phyloP scores from a whole-genome alignment of 805 yeast genomes.

The Diddensiella caesifluorescens region DNA sequence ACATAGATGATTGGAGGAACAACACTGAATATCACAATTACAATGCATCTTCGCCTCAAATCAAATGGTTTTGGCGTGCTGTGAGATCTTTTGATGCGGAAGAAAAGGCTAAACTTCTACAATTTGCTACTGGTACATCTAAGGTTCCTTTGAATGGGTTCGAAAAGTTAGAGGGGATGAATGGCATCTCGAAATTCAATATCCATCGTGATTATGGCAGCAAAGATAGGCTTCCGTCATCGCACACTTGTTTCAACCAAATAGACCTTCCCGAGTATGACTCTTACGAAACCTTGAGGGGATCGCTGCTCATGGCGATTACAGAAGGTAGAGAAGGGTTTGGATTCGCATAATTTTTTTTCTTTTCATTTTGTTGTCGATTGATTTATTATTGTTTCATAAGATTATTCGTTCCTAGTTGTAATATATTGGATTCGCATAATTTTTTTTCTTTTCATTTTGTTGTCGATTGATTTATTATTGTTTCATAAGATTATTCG shows the following conservation, averaged over 20 bases:
- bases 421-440: neutral
- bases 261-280: slow-evolving; percentile 90
- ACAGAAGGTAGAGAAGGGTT: slow-evolving; percentile 96
- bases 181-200: slow-evolving; percentile 78
- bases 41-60: slow-evolving; percentile 74
- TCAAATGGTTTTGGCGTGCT: slow-evolving; percentile 98
- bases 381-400: neutral
- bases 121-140: slow-evolving; percentile 95
- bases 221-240: slow-evolving; percentile 82
- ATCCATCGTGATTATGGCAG: slow-evolving; percentile 87
- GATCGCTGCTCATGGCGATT: slow-evolving; percentile 74
- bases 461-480: too few relatives aligned
- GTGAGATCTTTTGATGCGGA: slow-evolving; percentile 90
- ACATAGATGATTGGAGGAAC: slow-evolving; percentile 91
- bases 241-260: slow-evolving; percentile 97
- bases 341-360: slow-evolving; percentile 73
- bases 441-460: neutral
- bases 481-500: too few relatives aligned
- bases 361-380: neutral
- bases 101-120: slow-evolving; percentile 88
- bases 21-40: slow-evolving; percentile 77
- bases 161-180: slow-evolving; percentile 80
- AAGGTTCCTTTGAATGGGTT: slow-evolving; percentile 95
- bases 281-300: slow-evolving; percentile 77
- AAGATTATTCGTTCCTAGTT: neutral